Evolutionary conservation across 352 stramenopile species (phyloP).

Genomic region (Halophytophthora polymorphica): DNA sequence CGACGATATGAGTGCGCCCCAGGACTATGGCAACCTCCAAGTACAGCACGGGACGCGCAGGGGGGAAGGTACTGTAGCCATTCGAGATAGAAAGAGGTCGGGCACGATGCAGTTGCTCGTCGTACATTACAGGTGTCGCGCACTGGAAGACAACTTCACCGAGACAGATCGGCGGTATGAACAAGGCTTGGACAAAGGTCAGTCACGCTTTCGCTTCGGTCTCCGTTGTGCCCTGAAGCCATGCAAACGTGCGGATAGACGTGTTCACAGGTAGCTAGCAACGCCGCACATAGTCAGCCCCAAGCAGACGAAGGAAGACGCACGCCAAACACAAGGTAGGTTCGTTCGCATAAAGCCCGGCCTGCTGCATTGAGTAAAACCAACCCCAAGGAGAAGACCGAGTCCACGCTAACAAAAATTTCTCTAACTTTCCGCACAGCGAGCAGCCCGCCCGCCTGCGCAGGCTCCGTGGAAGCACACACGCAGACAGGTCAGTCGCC

Average conservation of each 20-base stretch:
- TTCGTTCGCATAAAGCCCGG: conserved; percentile 56
- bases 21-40: neutral
- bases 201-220: too few species aligned
- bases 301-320: neutral
- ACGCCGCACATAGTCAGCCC: neutral
- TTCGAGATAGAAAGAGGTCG: neutral
- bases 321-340: conserved; percentile 24
- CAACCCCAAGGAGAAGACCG: conserved; percentile 60
- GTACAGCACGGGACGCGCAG: neutral
- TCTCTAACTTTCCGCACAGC: conserved; percentile 73
- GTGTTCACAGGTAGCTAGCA: neutral
- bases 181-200: neutral
- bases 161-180: neutral
- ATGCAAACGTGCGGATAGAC: neutral
- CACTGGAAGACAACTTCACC: too few species aligned
- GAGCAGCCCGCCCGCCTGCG: neutral
- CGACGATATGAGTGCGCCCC: neutral
- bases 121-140: too few species aligned
- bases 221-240: too few species aligned
- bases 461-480: conserved; percentile 30
- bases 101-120: neutral
- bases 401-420: conserved; percentile 64
- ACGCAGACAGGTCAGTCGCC: conserved; percentile 33
- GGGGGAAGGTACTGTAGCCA: neutral
- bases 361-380: conserved; percentile 77